phyloP scores from a whole-genome alignment of 2,329 filamentous ascomycete genomes.

The Metarhizium humberi region DNA sequence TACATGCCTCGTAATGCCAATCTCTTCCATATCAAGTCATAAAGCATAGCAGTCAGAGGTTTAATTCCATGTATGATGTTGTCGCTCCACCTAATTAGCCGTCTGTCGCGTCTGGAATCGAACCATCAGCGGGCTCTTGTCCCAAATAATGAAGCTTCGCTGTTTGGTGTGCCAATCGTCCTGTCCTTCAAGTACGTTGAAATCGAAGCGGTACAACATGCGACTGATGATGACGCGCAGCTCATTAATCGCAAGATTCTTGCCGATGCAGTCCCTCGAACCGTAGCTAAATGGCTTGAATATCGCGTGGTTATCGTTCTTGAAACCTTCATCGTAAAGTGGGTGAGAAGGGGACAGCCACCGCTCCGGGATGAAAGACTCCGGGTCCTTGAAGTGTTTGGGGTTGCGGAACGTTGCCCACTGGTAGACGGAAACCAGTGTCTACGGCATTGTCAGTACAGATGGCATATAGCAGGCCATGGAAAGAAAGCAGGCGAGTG shows the following conservation, averaged over 20 bases:
- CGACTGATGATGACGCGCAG: slow-evolving; percentile 36
- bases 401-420: slow-evolving; percentile 34
- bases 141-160: slow-evolving; percentile 10
- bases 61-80: too few relatives aligned
- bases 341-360: slow-evolving; percentile 21
- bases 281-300: slow-evolving; percentile 30
- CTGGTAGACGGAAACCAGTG: slow-evolving; percentile 31
- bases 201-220: slow-evolving; percentile 36
- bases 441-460: slow-evolving; percentile 18
- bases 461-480: background rate
- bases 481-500: background rate
- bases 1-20: too few relatives aligned
- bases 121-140: slow-evolving; percentile 11
- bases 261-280: slow-evolving; percentile 30
- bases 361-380: slow-evolving; percentile 37
- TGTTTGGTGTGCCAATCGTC: slow-evolving; percentile 13
- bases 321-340: slow-evolving; percentile 27
- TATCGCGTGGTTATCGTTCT: slow-evolving; percentile 25
- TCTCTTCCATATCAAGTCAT: too few relatives aligned
- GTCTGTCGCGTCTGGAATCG: background rate
- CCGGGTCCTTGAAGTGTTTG: slow-evolving; percentile 33
- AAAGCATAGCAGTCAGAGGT: too few relatives aligned
- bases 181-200: slow-evolving; percentile 19
- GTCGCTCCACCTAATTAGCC: background rate
- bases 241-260: slow-evolving; percentile 34